phyloP scores from a whole-genome alignment of 2,329 filamentous ascomycete genomes.

The Diaporthe destruens region DNA sequence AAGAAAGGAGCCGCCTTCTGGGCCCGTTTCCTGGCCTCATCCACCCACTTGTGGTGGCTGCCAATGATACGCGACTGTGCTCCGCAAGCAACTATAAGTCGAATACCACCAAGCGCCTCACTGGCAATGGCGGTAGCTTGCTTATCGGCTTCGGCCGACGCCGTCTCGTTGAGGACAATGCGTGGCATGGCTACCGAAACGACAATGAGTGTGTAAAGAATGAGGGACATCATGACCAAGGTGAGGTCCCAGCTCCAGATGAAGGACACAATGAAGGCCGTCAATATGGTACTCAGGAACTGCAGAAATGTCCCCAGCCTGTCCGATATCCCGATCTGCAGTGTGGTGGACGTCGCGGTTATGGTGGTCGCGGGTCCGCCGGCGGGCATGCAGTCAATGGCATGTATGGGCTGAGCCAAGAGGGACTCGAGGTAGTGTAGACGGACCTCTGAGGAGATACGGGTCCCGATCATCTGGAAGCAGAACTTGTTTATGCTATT shows the following conservation, averaged over 20 bases:
- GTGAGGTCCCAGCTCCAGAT: slow-evolving; percentile 69
- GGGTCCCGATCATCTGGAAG: slow-evolving; percentile 71
- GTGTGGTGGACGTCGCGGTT: slow-evolving; percentile 71
- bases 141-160: slow-evolving; percentile 62
- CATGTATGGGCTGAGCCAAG: slow-evolving; percentile 74
- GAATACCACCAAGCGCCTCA: slow-evolving; percentile 54
- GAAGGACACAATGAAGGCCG: slow-evolving; percentile 67
- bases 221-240: slow-evolving; percentile 67
- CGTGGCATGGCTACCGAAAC: slow-evolving; percentile 65
- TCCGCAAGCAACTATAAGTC: slow-evolving; percentile 73
- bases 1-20: slow-evolving; percentile 58
- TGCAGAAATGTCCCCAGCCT: slow-evolving; percentile 71
- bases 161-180: slow-evolving; percentile 64
- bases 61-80: slow-evolving; percentile 61
- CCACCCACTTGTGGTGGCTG: slow-evolving; percentile 12
- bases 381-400: slow-evolving; percentile 71
- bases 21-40: slow-evolving; percentile 50
- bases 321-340: slow-evolving; percentile 73
- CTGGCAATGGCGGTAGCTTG: slow-evolving; percentile 70
- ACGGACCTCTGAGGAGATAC: slow-evolving; percentile 70
- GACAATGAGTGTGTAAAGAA: slow-evolving; percentile 66
- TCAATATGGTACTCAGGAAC: slow-evolving; percentile 63
- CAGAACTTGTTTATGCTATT: slow-evolving; percentile 53
- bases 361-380: slow-evolving; percentile 72
- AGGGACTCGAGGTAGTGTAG: slow-evolving; percentile 73